phyloP scores from a whole-genome alignment of 2,329 filamentous ascomycete species.

The Aureobasidium zeae region DNA sequence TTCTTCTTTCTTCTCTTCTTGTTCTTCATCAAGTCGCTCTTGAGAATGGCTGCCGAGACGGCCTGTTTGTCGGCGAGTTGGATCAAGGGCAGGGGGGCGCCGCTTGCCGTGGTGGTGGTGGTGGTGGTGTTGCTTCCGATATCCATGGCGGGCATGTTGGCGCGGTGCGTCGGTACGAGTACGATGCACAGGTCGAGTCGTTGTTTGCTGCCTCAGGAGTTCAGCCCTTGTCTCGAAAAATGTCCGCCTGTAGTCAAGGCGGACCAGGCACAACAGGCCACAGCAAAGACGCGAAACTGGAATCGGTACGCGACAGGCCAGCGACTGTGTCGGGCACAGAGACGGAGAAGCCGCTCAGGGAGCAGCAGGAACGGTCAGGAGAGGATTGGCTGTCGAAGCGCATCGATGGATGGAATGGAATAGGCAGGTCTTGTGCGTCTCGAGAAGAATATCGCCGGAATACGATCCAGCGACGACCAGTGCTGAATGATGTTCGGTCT shows the following conservation, averaged over 20 bases:
- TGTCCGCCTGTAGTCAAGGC: constrained; percentile 45
- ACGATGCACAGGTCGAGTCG: too few species aligned
- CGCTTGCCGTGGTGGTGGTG: too few species aligned
- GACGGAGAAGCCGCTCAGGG: constrained; percentile 1
- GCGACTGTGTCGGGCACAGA: constrained; percentile 6
- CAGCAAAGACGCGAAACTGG: constrained; percentile 39
- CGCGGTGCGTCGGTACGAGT: too few species aligned
- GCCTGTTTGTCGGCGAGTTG: too few species aligned
- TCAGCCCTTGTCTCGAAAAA: constrained; percentile 19
- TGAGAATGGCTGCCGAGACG: constrained; percentile 26
- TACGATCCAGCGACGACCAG: constrained; percentile 2
- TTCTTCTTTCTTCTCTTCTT: constrained; percentile 33
- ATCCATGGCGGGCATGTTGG: constrained; percentile 30
- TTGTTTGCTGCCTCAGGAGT: constrained; percentile 5
- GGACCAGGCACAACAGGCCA: constrained; percentile 40
- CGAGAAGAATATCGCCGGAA: constrained; percentile 5
- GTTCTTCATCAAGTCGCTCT: constrained; percentile 29
- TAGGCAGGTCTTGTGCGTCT: neutral
- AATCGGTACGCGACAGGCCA: constrained; percentile 26
- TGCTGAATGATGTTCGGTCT: neutral
- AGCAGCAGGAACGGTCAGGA: constrained; percentile 8
- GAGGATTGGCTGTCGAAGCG: constrained; percentile 7
- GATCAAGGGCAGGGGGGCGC: too few species aligned
- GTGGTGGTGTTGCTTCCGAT: constrained; percentile 27
- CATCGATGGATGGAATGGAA: constrained; percentile 10